Base-by-base conservation (phyloP, 345 rosid genomes). In the Rubroshorea leprosula region DNA sequence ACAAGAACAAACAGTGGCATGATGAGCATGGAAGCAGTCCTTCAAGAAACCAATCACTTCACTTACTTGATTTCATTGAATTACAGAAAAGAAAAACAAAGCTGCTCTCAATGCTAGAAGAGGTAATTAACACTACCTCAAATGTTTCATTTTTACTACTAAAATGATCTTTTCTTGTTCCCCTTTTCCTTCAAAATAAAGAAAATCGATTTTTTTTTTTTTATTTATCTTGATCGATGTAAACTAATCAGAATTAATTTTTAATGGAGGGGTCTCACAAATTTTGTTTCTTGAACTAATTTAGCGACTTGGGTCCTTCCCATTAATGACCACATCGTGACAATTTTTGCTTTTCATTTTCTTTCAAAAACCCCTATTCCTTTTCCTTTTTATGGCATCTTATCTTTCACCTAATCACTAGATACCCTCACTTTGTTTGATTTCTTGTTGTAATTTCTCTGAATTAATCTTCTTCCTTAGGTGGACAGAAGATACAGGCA, bases 41-140 rank as follows among this genome's bases (percentile, higher is more conserved):
- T 67, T 73, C 85, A 47, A 80, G 81, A 62, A 86, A 81, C 58
- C 84, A 79, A 53, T 62, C 95, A 9, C 80, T 94, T 45, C 63
- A 68, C 69, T 79, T 95, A 15, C 95, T 94, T 54, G 97, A 86
- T 55, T 84, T 87, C 81, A 64, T 86, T 65, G 99, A 94, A 64
- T 74, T 90, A 51, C 97, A 94, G 65, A 90, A 80, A 76, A 81
- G 96, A 67, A 94, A 87, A 78, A 64, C 95, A 38, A 94, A 81
- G 77, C 80, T 94, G 43, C 80, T 94, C 60, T 72, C 92, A 72
- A 80, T 90, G 94, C 92, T 94, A 19, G 96, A 87, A 45, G 99
- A 90, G 99, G 99, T 94, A 77, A n/a, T n/a, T n/a, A n/a, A n/a
- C n/a, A n/a, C n/a, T n/a, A n/a, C n/a, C n/a, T n/a, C n/a, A n/a